Conservation (phyloP, 306 rosid genomes). For the Myrica gale region DNA sequence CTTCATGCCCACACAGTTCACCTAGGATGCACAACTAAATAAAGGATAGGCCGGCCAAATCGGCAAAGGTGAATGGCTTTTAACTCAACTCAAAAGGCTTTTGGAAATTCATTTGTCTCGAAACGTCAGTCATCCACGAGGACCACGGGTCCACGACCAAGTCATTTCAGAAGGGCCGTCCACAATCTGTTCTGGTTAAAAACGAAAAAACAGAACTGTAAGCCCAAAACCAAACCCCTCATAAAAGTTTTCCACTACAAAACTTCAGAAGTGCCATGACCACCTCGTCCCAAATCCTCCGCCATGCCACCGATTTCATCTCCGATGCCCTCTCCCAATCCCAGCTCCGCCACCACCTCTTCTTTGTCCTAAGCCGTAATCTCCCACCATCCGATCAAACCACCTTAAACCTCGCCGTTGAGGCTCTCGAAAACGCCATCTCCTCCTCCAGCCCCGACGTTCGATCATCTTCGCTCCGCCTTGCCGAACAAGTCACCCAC, state of each 20-base stretch:
- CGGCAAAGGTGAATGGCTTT: too few species aligned
- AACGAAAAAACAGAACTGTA: too few species aligned
- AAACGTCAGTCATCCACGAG: too few species aligned
- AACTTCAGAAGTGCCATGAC: slow-evolving; percentile 28
- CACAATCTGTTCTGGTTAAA: too few species aligned
- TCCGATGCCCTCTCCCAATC: slow-evolving; percentile 40
- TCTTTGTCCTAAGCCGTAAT: slow-evolving; percentile 37
- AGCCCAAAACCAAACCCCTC: background rate
- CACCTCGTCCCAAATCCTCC: slow-evolving; percentile 52
- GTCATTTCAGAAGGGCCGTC: too few species aligned
- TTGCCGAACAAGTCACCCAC: slow-evolving; percentile 64
- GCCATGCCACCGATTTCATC: slow-evolving; percentile 47
- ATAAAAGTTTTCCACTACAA: background rate
- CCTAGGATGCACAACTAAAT: too few species aligned
- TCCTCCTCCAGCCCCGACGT: slow-evolving; percentile 40
- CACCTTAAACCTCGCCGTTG: slow-evolving; percentile 49
- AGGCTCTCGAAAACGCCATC: slow-evolving; percentile 59
- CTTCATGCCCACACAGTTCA: too few species aligned
- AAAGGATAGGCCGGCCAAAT: too few species aligned
- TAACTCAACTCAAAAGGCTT: too few species aligned
- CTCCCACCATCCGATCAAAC: slow-evolving; percentile 27
- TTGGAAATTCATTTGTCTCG: too few species aligned
- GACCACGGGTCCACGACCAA: too few species aligned
- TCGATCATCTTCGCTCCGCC: slow-evolving; percentile 51
- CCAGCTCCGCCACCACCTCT: slow-evolving; percentile 49